phyloP scores from a whole-genome alignment of 2,329 filamentous ascomycete genomes.

The Thelonectria discophora region DNA sequence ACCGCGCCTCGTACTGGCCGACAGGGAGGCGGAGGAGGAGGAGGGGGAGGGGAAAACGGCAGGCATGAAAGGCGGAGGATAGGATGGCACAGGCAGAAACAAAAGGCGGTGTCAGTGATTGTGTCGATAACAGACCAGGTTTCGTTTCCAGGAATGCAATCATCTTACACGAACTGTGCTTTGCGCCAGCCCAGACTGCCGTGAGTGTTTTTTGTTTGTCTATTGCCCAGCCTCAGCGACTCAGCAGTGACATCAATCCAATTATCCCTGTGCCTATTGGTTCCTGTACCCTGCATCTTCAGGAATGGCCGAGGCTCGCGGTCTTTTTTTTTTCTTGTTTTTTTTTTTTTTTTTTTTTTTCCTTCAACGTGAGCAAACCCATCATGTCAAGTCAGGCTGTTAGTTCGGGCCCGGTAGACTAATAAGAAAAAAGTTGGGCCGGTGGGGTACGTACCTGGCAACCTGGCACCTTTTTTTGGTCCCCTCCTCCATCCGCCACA shows the following conservation, averaged over 20 bases:
- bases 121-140: conserved; percentile 6
- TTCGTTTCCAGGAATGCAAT: neutral
- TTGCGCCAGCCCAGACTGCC: neutral
- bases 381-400: conserved; percentile 14
- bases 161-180: conserved; percentile 16
- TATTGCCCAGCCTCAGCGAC: conserved; percentile 8
- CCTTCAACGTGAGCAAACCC: conserved; percentile 4
- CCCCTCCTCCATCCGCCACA: neutral
- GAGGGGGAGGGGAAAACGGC: conserved; percentile 1
- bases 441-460: conserved; percentile 14
- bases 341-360: no score
- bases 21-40: conserved; percentile 1
- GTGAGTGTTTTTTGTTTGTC: conserved; percentile 9
- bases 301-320: conserved; percentile 16
- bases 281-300: conserved; percentile 2
- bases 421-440: neutral
- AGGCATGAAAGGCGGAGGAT: conserved; percentile 4
- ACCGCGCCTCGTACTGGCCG: neutral
- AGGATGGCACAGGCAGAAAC: conserved; percentile 15
- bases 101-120: conserved; percentile 11
- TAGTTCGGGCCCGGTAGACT: neutral
- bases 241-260: conserved; percentile 24
- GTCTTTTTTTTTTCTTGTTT: conserved; percentile 15
- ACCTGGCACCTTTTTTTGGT: neutral
- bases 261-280: conserved; percentile 21